Percentiles rank a stretch among this genome's conserved stretches.
phyloP scores from a whole-genome alignment of 2,329 filamentous ascomycete genomes.

The Colletotrichum sp. region DNA sequence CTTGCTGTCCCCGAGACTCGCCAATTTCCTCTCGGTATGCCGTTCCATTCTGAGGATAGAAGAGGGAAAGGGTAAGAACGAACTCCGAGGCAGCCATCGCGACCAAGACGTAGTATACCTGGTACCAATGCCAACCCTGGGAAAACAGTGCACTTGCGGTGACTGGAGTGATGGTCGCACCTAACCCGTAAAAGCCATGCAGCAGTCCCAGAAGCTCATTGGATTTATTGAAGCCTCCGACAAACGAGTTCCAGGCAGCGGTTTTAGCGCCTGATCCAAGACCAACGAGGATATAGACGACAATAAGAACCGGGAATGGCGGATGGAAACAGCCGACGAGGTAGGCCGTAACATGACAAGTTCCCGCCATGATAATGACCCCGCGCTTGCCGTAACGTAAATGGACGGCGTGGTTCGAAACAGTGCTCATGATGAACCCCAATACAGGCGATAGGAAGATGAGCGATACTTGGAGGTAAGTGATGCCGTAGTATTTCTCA shows the following conservation, averaged over 20 bases:
- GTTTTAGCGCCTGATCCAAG: constrained; percentile 50
- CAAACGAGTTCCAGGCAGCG: background rate
- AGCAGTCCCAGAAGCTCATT: constrained; percentile 77
- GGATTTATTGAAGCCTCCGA: constrained; percentile 53
- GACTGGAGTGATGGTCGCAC: constrained; percentile 71
- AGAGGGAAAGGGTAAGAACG: constrained; percentile 56
- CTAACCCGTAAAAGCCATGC: constrained; percentile 74
- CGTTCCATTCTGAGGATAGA: background rate
- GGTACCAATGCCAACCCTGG: constrained; percentile 69
- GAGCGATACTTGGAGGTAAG: constrained; percentile 67
- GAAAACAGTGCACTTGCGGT: constrained; percentile 77
- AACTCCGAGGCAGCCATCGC: constrained; percentile 56
- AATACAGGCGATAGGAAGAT: constrained; percentile 70
- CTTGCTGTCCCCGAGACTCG: background rate
- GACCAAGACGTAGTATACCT: constrained; percentile 76
- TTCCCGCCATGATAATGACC: constrained; percentile 68
- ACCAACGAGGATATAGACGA: constrained; percentile 69
- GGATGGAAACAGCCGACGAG: constrained; percentile 70
- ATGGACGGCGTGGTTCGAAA: constrained; percentile 70
- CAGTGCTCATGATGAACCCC: constrained; percentile 67
- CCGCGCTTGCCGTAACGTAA: constrained; percentile 71
- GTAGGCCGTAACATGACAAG: constrained; percentile 69
- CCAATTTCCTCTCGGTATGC: background rate
- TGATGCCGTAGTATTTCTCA: constrained; percentile 65
- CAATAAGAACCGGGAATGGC: constrained; percentile 69